These are phyloP conservation scores for Heterobasidion irregulare DNA, from an alignment of 1,284 basidiomycete genomes.

Conservation along the genomic window DNA sequence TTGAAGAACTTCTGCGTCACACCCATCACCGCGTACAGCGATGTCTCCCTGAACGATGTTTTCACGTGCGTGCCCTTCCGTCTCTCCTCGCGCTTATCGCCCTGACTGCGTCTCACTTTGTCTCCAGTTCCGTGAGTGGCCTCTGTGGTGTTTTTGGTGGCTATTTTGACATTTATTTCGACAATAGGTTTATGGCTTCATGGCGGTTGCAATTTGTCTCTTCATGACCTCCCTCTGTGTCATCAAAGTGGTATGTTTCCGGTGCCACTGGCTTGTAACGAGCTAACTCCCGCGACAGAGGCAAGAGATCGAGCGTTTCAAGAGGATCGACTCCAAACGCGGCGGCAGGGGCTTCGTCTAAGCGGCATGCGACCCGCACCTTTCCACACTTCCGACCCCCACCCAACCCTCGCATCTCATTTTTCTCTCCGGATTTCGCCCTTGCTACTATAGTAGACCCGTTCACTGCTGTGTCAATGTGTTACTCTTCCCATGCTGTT, in stretches of 20 bases:
- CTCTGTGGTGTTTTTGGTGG: background rate
- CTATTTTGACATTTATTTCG: background rate
- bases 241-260: constrained; percentile 59
- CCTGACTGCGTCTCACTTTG: no score
- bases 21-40: constrained; percentile 55
- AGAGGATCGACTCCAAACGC: constrained; percentile 79
- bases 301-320: constrained; percentile 73
- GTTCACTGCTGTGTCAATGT: background rate
- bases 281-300: constrained; percentile 35
- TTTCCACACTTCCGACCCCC: background rate
- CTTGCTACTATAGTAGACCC: background rate
- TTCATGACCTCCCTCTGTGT: constrained; percentile 76
- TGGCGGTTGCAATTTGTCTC: constrained; percentile 67
- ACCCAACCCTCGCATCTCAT: background rate
- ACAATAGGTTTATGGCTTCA: constrained; percentile 64
- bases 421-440: background rate
- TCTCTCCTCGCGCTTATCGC: constrained; percentile 10
- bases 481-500: background rate
- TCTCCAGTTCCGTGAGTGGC: background rate
- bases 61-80: constrained; percentile 57
- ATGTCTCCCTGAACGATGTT: constrained; percentile 66
- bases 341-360: constrained; percentile 79
- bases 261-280: background rate
- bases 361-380: constrained; percentile 15
- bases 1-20: constrained; percentile 52